Evolutionary conservation across 1,284 basidiomycete species (phyloP).

Genomic region (Vanrija sp.): DNA sequence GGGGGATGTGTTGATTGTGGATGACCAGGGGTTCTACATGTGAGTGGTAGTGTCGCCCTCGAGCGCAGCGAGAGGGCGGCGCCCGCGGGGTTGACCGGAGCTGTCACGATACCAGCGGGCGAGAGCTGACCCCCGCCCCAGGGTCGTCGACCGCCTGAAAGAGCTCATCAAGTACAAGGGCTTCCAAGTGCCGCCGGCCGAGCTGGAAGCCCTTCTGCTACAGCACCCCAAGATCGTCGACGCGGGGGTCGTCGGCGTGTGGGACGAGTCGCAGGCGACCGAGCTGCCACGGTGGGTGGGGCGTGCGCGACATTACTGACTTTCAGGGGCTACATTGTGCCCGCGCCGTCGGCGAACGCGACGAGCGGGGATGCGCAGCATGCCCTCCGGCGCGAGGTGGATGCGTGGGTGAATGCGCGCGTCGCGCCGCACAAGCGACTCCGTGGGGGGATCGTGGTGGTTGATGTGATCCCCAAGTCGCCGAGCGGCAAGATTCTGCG

Average conservation of each 20-base stretch:
- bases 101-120: too few species aligned
- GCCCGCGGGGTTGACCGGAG: too few species aligned
- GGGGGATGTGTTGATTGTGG: slow-evolving; percentile 66
- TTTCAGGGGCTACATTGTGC: too few species aligned
- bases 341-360: too few species aligned
- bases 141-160: slow-evolving; percentile 56
- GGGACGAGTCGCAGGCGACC: slow-evolving; percentile 61
- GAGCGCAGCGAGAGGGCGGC: too few species aligned
- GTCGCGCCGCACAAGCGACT: slow-evolving; percentile 52
- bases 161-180: slow-evolving; percentile 74
- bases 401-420: slow-evolving; percentile 59
- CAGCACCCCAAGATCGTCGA: slow-evolving; percentile 67
- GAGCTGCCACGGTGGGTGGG: slow-evolving; percentile 3
- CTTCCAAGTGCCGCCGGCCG: slow-evolving; percentile 71
- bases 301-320: too few species aligned
- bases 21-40: slow-evolving; percentile 58
- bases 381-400: slow-evolving; percentile 54
- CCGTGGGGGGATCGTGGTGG: slow-evolving; percentile 49
- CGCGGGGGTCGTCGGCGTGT: slow-evolving; percentile 66
- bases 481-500: slow-evolving; percentile 40
- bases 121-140: too few species aligned
- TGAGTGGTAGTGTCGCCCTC: slow-evolving; percentile 44
- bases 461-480: slow-evolving; percentile 51
- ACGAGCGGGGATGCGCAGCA: slow-evolving; percentile 24
- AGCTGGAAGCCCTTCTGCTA: slow-evolving; percentile 69